A percentile compares a stretch with the other conserved stretches of the same genome.
phyloP scores from a whole-genome alignment of 305 asterid genomes.

The Fraxinus paxiana region DNA sequence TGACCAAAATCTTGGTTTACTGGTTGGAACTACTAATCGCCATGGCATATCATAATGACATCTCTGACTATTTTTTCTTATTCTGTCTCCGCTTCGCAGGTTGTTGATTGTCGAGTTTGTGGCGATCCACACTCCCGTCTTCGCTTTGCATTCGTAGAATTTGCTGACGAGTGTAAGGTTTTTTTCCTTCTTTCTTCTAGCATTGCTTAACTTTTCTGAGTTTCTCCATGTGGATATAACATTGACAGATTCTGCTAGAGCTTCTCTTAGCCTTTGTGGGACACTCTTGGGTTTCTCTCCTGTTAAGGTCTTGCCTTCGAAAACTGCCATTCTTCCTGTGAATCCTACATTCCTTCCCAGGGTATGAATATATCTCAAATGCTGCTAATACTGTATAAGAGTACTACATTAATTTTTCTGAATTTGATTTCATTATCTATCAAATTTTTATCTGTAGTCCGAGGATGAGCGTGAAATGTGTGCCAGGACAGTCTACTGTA shows the following conservation, averaged over 20 bases:
- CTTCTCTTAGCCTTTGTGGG: constrained; percentile 67
- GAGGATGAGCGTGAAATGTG: constrained; percentile 99
- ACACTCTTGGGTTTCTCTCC: constrained; percentile 73
- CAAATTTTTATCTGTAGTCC: constrained; percentile 42
- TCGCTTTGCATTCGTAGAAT: constrained; percentile 94
- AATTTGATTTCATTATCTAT: neutral
- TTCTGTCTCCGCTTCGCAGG: constrained; percentile 42
- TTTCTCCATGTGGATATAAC: constrained; percentile 18
- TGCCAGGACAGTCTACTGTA: constrained; percentile 94
- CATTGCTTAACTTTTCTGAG: neutral
- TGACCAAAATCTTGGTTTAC: neutral
- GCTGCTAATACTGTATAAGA: neutral
- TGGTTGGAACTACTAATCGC: neutral
- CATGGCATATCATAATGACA: neutral
- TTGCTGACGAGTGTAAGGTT: constrained; percentile 70
- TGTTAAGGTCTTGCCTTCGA: constrained; percentile 85
- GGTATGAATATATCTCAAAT: constrained; percentile 35
- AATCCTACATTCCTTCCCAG: constrained; percentile 95
- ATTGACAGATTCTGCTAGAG: constrained; percentile 72
- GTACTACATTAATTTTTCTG: neutral
- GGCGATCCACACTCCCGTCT: constrained; percentile 97
- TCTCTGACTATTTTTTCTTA: neutral
- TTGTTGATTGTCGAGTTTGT: constrained; percentile 92
- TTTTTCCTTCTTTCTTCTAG: constrained; percentile 10
- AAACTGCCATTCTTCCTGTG: constrained; percentile 95